Evolutionary conservation across 345 rosid species (phyloP).

Genomic region (Acer negundo): DNA sequence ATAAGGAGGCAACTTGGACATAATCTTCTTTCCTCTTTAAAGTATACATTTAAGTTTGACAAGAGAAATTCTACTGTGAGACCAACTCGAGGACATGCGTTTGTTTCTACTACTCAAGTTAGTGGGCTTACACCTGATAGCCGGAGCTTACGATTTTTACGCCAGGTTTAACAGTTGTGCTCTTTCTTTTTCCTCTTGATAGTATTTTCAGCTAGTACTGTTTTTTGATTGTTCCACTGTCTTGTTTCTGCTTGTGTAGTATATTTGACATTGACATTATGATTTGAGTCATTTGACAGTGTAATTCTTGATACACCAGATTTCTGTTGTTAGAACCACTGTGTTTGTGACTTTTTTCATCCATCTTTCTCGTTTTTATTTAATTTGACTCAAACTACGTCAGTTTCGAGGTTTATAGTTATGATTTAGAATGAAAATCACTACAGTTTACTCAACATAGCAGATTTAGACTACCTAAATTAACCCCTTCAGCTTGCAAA

Average conservation of each 20-base stretch:
- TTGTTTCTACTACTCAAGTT: conserved; percentile 70
- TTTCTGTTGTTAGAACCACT: not conserved
- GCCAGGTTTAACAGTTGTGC: conserved; percentile 58
- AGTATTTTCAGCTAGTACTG: not conserved
- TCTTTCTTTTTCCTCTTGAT: not conserved
- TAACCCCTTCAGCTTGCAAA: not conserved
- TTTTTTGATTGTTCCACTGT: not conserved
- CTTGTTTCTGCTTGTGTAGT: not conserved
- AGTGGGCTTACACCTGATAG: conserved; percentile 94
- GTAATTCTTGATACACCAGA: not conserved
- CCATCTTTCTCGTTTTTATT: not conserved
- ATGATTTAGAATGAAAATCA: conserved; percentile 7
- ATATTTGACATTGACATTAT: conserved; percentile 1
- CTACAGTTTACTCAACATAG: not conserved
- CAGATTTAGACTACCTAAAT: not conserved
- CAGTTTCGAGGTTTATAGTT: not conserved
- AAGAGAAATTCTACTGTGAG: conserved; percentile 71
- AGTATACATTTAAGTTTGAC: conserved; percentile 75
- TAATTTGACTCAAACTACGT: not conserved
- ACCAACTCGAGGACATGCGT: conserved; percentile 86
- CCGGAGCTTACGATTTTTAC: conserved; percentile 74
- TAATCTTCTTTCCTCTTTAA: conserved; percentile 72
- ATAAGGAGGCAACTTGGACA: conserved; percentile 93
- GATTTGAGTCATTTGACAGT: not conserved
- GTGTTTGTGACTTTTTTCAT: conserved; percentile 11